These are phyloP conservation scores for Sporothrix luriei DNA, from an alignment of 2,329 filamentous ascomycete genomes.

Conservation along the genomic window DNA sequence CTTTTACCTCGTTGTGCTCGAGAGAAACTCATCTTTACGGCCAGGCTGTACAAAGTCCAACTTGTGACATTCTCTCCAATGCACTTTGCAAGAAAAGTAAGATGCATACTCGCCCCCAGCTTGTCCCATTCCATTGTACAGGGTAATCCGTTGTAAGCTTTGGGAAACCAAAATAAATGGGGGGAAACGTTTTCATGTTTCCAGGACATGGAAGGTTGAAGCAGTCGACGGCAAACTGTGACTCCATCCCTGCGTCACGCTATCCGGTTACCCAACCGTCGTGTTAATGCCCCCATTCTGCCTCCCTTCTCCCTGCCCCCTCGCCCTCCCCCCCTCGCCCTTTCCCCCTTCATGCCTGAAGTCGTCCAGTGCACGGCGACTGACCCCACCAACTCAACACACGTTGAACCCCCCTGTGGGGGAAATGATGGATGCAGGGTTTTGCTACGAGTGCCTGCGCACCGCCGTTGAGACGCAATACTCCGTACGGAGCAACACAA, in stretches of 20 bases:
- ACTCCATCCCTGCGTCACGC: conserved; percentile 11
- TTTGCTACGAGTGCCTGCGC: background rate
- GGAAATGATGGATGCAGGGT: background rate
- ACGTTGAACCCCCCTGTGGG: background rate
- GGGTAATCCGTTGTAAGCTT: background rate
- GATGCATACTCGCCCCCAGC: background rate
- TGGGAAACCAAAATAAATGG: too few species aligned
- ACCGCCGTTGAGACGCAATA: background rate
- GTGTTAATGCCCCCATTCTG: background rate
- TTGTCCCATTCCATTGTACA: background rate
- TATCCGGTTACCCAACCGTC: background rate
- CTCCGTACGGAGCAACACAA: background rate
- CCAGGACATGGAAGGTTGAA: background rate
- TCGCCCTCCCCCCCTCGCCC: background rate
- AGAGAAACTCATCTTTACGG: too few species aligned
- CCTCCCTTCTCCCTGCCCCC: background rate
- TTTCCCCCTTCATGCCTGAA: conserved; percentile 20
- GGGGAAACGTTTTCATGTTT: background rate
- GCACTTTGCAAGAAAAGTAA: too few species aligned
- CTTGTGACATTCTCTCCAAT: too few species aligned
- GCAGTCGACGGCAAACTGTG: background rate
- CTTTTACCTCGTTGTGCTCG: too few species aligned
- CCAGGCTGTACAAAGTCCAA: too few species aligned
- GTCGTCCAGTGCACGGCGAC: background rate
- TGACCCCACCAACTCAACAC: background rate